Base-by-base conservation (phyloP, 805 yeast species). In the Suhomyces tanzawaensis region DNA sequence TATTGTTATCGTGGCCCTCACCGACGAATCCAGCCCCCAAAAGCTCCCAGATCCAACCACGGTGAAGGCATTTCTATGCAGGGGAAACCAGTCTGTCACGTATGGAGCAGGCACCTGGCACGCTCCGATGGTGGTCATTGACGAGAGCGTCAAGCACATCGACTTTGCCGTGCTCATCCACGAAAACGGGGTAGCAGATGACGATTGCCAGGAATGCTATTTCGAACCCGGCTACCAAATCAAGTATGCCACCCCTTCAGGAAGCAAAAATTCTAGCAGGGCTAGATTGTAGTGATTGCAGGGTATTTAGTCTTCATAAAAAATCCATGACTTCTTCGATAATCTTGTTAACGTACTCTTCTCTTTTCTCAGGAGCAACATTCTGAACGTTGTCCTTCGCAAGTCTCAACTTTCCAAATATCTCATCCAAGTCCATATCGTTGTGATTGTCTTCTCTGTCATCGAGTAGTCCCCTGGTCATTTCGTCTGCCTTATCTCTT, bases 121-220 rank as follows among this genome's bases (percentile, higher is more conserved):
- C 57, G 95, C 97, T 0, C 97, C 98, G 3, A 90, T 90, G 98
- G 82, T 91, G 16, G 91, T 87, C 2, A 58, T 88, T 7, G 82
- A 81, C 23, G 78, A 75, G 18, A 64, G 66, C 4, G 63, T 82
- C 11, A 56, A 62, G 0, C 57, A 65, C 40, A 58, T 69, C 19
- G 96, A 91, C 53, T 91, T 90, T 63, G 90, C 87, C 2, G 97
- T 91, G n/a, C 64, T 89, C 37, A 82, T 87, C 22, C 84, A 84
- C 55, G 97, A 90, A 51, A 86, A 85, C 47, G 91, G 87, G 1
- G 81, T 85, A 4, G 69, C 81, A 1, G 76, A 76, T 2, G 95
- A 85, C 47, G 95, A 89, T 52, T 83, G 93, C 51, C 83, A 85
- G 55, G 97, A 90, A 58, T 79, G 82, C 39, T 73, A 78, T 47